Evolutionary conservation across 192 early-diverging fungal genomes (phyloP).

Genomic region (Backusella sp.): DNA sequence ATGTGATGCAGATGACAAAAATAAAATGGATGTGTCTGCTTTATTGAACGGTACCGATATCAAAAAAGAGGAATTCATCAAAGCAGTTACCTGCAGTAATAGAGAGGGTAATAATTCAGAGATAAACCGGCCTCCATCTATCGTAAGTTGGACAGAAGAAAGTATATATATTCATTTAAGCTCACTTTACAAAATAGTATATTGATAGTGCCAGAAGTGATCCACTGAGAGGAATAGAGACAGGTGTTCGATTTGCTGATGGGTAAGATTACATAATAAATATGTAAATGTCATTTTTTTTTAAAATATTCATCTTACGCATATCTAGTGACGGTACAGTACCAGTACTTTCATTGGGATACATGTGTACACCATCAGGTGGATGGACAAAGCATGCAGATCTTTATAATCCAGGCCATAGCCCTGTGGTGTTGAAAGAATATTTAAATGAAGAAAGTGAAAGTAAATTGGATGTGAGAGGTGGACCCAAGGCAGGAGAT

Average conservation of each 20-base stretch:
- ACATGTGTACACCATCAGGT: slow-evolving; percentile 74
- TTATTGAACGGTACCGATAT: not conserved
- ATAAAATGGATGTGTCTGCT: not conserved
- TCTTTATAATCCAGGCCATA: slow-evolving; percentile 75
- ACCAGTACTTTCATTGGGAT: slow-evolving; percentile 75
- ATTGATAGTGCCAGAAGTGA: slow-evolving; percentile 57
- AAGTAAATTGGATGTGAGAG: slow-evolving; percentile 63
- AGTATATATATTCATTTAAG: not conserved
- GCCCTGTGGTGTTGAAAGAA: slow-evolving; percentile 70
- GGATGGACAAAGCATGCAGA: slow-evolving; percentile 71
- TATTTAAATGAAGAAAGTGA: slow-evolving; percentile 55
- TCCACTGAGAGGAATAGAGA: slow-evolving; percentile 56
- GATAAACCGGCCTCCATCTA: not conserved
- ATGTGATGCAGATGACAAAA: slow-evolving; percentile 2
- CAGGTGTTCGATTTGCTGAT: slow-evolving; percentile 67
- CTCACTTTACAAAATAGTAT: slow-evolving; percentile 11
- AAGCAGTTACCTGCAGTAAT: slow-evolving; percentile 11
- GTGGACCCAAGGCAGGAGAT: slow-evolving; percentile 72
- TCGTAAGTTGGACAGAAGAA: slow-evolving; percentile 1
- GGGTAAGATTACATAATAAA: slow-evolving; percentile 43
- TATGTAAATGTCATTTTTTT: not conserved
- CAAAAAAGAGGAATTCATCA: slow-evolving; percentile 2
- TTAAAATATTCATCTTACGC: not conserved
- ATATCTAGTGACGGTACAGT: slow-evolving; percentile 80
- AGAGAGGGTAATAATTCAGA: slow-evolving; percentile 9